Conservation (phyloP, 345 rosid genomes). For the Moricandia arvensis region DNA sequence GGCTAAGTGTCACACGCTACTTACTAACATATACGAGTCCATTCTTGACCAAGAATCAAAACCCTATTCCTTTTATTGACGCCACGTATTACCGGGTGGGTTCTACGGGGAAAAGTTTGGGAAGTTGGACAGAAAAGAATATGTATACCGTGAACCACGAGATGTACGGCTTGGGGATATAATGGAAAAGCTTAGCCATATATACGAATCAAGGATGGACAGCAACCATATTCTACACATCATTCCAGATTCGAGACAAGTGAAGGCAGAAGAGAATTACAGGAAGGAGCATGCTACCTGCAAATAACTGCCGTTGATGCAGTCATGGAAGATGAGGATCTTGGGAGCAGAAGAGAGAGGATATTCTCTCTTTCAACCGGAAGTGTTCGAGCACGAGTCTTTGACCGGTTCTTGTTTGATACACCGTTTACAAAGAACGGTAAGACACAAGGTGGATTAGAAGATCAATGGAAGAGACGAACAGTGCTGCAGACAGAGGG, state of each 20-base stretch:
- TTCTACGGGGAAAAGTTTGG: slow-evolving; percentile 92
- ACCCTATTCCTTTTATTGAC: slow-evolving; percentile 91
- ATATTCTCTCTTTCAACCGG: slow-evolving; percentile 95
- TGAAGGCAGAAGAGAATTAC: slow-evolving; percentile 94
- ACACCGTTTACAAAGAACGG: slow-evolving; percentile 99
- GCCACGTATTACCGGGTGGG: slow-evolving; percentile 99
- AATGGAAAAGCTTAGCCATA: slow-evolving; percentile 98
- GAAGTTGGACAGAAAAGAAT: slow-evolving; percentile 81
- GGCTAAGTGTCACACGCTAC: slow-evolving; percentile 91
- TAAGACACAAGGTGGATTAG: slow-evolving; percentile 96
- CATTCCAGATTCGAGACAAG: slow-evolving; percentile 94
- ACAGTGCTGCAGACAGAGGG: slow-evolving; percentile 93
- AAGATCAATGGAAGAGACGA: slow-evolving; percentile 99
- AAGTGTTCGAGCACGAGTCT: slow-evolving; percentile 87
- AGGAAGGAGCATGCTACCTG: slow-evolving; percentile 89
- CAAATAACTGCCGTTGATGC: slow-evolving; percentile 98
- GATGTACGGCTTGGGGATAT: slow-evolving; percentile 97
- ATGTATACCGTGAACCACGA: slow-evolving; percentile 91
- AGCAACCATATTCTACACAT: slow-evolving; percentile 81
- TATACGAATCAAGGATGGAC: slow-evolving; percentile 92
- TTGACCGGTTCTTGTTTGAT: slow-evolving; percentile 95
- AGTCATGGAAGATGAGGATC: slow-evolving; percentile 99
- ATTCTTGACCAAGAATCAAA: slow-evolving; percentile 97
- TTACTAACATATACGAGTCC: slow-evolving; percentile 81
- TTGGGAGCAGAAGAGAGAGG: slow-evolving; percentile 95